phyloP scores from a whole-genome alignment of 176 grass and related monocot species.

The Aegilops umbellulata region DNA sequence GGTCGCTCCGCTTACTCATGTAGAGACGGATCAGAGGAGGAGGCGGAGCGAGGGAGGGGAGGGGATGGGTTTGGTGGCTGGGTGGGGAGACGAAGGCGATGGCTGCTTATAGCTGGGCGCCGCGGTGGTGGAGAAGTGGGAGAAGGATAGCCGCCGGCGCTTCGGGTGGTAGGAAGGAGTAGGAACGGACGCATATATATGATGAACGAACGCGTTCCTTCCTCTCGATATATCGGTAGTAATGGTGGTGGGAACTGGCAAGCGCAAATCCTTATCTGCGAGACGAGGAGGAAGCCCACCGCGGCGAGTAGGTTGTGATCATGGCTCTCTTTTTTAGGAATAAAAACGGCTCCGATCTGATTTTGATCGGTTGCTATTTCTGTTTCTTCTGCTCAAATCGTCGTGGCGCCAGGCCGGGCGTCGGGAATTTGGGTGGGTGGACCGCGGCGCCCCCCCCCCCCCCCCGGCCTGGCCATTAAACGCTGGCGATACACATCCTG shows the following conservation, averaged over 20 bases:
- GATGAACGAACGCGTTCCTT: background rate
- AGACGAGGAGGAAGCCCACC: background rate
- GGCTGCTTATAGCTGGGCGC: background rate
- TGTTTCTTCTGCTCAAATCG: no score
- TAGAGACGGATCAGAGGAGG: background rate
- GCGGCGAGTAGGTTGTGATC: background rate
- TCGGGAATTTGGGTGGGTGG: no score
- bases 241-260: background rate
- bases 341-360: conserved; percentile 6
- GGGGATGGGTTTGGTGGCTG: background rate
- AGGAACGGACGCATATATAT: background rate
- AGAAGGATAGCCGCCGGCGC: background rate
- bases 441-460: no score
- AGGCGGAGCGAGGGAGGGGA: background rate
- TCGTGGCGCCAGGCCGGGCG: no score
- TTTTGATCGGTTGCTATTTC: background rate
- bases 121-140: background rate
- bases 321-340: conserved; percentile 2
- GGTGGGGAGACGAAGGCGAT: background rate
- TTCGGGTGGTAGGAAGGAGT: background rate
- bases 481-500: background rate
- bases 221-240: background rate
- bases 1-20: background rate
- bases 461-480: background rate
- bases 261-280: background rate